Evolutionary conservation across 768 basidiomycete species (phyloP).

Genomic region (Calocera viscosa): DNA sequence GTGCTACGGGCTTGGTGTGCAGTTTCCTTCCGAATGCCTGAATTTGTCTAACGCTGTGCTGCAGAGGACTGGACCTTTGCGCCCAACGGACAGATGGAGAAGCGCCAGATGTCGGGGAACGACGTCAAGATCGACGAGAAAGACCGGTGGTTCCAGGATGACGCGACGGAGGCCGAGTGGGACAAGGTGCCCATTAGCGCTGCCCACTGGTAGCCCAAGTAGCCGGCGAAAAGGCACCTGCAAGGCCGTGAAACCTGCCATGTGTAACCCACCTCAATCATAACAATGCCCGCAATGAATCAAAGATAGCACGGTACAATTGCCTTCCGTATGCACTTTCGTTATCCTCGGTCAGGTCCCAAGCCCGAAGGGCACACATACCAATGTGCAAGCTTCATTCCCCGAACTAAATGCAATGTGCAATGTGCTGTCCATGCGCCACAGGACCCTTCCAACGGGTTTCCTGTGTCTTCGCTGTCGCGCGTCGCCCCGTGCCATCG

Average conservation of each 20-base stretch:
- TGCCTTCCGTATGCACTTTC: too few relatives aligned
- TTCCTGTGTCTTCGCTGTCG: not conserved
- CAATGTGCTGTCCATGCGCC: not conserved
- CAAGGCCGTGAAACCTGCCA: not conserved
- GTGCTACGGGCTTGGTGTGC: slow-evolving; percentile 34
- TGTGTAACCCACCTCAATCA: too few relatives aligned
- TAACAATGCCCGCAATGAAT: too few relatives aligned
- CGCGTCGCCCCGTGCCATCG: not conserved
- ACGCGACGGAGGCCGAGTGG: slow-evolving; percentile 27
- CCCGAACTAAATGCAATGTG: not conserved
- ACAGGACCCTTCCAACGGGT: slow-evolving; percentile 6
- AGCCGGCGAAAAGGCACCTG: not conserved
- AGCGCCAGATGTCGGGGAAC: slow-evolving; percentile 42
- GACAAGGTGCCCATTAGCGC: slow-evolving; percentile 31
- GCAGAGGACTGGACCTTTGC: slow-evolving; percentile 45
- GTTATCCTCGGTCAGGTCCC: too few relatives aligned
- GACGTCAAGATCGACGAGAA: slow-evolving; percentile 35
- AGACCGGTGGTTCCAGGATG: slow-evolving; percentile 44
- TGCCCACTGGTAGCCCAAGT: slow-evolving; percentile 24
- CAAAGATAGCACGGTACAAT: too few relatives aligned
- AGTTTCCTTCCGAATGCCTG: slow-evolving; percentile 14
- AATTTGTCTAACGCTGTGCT: not conserved
- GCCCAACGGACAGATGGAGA: slow-evolving; percentile 39
- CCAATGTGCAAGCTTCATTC: not conserved
- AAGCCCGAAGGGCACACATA: too few relatives aligned